These are phyloP conservation scores for Corymbia calophylla DNA, from an alignment of 441 rosid genomes.

Conservation along the genomic window DNA sequence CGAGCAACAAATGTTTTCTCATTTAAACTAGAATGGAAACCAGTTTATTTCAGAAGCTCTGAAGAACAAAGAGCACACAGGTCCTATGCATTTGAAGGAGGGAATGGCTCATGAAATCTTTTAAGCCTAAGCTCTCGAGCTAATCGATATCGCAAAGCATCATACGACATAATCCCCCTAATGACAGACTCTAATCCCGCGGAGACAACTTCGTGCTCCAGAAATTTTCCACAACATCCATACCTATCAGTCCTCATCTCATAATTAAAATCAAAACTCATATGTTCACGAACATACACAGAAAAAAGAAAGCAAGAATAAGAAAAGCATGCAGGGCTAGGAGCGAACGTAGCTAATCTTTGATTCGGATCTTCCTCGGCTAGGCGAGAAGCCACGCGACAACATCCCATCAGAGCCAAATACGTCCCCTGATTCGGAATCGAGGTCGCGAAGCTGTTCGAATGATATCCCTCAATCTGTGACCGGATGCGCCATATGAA, in stretches of 20 bases:
- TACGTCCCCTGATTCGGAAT: neutral
- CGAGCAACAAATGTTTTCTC: no score
- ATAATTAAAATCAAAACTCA: neutral
- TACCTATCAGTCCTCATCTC: neutral
- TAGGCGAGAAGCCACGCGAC: neutral
- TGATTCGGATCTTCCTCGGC: conserved; percentile 10
- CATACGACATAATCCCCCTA: neutral
- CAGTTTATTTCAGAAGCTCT: neutral
- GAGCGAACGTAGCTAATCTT: conserved; percentile 16
- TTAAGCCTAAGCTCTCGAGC: neutral
- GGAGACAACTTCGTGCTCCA: neutral
- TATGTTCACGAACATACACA: neutral
- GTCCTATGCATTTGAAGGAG: neutral
- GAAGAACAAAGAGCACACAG: neutral
- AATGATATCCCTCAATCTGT: neutral
- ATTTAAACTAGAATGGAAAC: neutral
- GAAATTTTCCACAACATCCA: neutral
- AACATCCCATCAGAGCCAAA: neutral
- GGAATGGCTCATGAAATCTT: neutral
- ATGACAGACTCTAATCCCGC: neutral
- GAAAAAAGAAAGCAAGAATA: neutral
- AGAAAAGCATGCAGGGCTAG: neutral
- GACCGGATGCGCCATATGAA: neutral
- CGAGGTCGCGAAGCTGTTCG: neutral
- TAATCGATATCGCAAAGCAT: neutral